Percentiles rank a stretch among this genome's conserved stretches.
Conservation (phyloP, 495 filamentous ascomycete genomes). For the Penicillium mononematosum region DNA sequence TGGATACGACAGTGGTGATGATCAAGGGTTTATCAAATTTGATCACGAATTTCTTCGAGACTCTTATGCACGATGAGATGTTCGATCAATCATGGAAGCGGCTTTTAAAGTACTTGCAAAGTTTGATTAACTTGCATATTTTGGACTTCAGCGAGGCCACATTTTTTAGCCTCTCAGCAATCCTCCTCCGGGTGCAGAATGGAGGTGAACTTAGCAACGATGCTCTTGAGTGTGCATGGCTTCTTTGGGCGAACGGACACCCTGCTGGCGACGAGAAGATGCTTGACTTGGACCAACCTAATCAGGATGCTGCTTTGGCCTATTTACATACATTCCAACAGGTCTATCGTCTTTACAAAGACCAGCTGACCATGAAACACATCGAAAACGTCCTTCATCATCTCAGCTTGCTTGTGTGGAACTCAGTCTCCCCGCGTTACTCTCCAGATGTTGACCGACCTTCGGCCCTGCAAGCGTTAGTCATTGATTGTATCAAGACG, state of each 20-base stretch:
- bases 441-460: slow-evolving; percentile 80
- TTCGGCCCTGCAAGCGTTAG: slow-evolving; percentile 72
- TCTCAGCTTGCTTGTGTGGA: slow-evolving; percentile 60
- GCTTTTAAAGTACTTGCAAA: slow-evolving; percentile 62
- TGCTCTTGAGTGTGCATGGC: slow-evolving; percentile 65
- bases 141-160: slow-evolving; percentile 71
- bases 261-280: slow-evolving; percentile 52
- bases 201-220: slow-evolving; percentile 51
- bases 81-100: slow-evolving; percentile 68
- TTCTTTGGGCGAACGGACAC: slow-evolving; percentile 65
- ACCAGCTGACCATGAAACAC: slow-evolving; percentile 56
- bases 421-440: slow-evolving; percentile 73
- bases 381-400: slow-evolving; percentile 55
- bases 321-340: slow-evolving; percentile 76
- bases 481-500: slow-evolving; percentile 68
- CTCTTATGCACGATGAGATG: slow-evolving; percentile 52
- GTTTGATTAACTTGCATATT: slow-evolving; percentile 56
- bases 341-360: slow-evolving; percentile 75
- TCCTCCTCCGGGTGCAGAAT: slow-evolving; percentile 56
- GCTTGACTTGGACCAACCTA: slow-evolving; percentile 48
- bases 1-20: slow-evolving; percentile 73
- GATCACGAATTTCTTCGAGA: slow-evolving; percentile 65
- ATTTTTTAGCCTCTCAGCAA: slow-evolving; percentile 64
- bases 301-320: slow-evolving; percentile 74
- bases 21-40: slow-evolving; percentile 67